These are phyloP conservation scores for Copromyces sp. DNA, from an alignment of 495 filamentous ascomycete genomes.

Conservation along the genomic window DNA sequence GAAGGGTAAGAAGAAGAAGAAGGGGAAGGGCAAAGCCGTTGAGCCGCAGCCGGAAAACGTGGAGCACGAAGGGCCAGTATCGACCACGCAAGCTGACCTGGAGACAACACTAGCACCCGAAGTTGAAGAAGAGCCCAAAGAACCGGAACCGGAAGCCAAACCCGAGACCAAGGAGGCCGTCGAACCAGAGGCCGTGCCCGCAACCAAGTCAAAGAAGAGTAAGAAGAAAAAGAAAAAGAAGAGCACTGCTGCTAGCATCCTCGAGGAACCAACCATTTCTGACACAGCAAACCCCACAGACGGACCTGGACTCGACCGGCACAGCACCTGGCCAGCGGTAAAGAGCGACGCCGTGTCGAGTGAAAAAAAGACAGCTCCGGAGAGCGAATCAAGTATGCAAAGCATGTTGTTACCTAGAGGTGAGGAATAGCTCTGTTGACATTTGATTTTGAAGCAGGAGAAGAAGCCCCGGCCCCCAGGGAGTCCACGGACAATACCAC, in stretches of 20 bases:
- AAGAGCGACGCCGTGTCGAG: too few species aligned
- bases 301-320: too few species aligned
- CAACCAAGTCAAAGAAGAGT: conserved; percentile 11
- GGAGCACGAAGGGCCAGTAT: neutral
- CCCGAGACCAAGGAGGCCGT: neutral
- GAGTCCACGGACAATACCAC: too few species aligned
- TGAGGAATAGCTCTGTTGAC: too few species aligned
- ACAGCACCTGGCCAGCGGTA: too few species aligned
- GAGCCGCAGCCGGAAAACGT: neutral
- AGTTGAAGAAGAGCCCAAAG: neutral
- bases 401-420: too few species aligned
- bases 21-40: conserved; percentile 3
- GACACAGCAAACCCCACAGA: neutral
- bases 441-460: too few species aligned
- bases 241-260: neutral
- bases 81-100: too few species aligned
- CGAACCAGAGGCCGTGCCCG: neutral
- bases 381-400: too few species aligned
- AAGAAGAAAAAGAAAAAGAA: conserved; percentile 17
- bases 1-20: neutral
- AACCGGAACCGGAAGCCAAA: neutral
- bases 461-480: too few species aligned
- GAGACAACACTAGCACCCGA: too few species aligned
- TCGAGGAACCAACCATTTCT: neutral
- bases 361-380: too few species aligned